Percentiles rank a stretch among this genome's conserved stretches.
phyloP scores from a whole-genome alignment of 1,284 basidiomycete genomes.

The Fomitiporia mediterranea region DNA sequence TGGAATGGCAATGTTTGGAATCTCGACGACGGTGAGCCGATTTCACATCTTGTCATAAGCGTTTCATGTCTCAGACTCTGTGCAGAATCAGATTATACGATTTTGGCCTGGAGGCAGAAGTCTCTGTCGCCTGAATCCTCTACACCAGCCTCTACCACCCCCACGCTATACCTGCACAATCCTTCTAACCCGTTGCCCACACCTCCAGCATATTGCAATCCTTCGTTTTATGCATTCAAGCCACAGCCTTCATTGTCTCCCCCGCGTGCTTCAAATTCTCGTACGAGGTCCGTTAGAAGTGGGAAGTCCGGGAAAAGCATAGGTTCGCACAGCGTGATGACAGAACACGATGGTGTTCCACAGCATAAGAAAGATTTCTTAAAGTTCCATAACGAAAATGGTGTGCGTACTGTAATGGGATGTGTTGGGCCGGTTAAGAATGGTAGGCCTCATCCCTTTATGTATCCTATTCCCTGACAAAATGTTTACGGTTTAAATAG shows the following conservation, averaged over 20 bases:
- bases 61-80: neutral
- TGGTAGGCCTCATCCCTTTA: constrained; percentile 45
- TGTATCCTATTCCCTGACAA: constrained; percentile 10
- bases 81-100: constrained; percentile 73
- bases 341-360: constrained; percentile 40
- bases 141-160: constrained; percentile 31
- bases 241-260: constrained; percentile 29
- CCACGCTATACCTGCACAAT: constrained; percentile 62
- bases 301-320: constrained; percentile 38
- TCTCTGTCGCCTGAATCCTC: constrained; percentile 25
- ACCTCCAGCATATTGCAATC: constrained; percentile 59
- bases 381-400: constrained; percentile 85
- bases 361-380: constrained; percentile 76
- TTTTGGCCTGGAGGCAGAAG: constrained; percentile 67
- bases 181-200: constrained; percentile 55
- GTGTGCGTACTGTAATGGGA: constrained; percentile 89
- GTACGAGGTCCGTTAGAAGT: constrained; percentile 31
- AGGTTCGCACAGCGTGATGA: constrained; percentile 25
- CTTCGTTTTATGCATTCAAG: constrained; percentile 64
- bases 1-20: constrained; percentile 73
- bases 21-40: constrained; percentile 65
- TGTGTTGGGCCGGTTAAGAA: constrained; percentile 87
- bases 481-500: constrained; percentile 35
- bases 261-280: constrained; percentile 27
- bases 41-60: constrained; percentile 1